Conservation (phyloP, 805 yeast genomes). For the Suhomyces sp. region DNA sequence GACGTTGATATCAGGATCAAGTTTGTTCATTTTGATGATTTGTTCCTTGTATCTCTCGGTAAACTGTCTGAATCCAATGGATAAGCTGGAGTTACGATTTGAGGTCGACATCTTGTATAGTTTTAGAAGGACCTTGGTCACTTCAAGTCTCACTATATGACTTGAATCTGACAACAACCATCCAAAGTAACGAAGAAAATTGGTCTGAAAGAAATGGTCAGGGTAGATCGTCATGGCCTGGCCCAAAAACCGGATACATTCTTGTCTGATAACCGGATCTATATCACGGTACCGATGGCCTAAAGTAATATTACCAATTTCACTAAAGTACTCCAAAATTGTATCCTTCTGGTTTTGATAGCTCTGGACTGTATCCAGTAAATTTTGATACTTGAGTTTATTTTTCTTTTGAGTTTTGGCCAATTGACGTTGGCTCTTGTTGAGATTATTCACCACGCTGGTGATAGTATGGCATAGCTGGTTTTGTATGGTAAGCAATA, state of each 20-base stretch:
- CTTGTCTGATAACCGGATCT: constrained; percentile 67
- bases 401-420: constrained; percentile 25
- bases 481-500: constrained; percentile 59
- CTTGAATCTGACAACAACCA: constrained; percentile 79
- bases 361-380: constrained; percentile 39
- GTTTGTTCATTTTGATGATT: constrained; percentile 53
- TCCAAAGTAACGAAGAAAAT: constrained; percentile 74
- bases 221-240: constrained; percentile 71
- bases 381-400: constrained; percentile 44
- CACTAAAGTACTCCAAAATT: constrained; percentile 56
- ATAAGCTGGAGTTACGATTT: constrained; percentile 21
- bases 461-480: constrained; percentile 52
- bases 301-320: constrained; percentile 64
- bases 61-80: constrained; percentile 72
- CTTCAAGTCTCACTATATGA: constrained; percentile 60
- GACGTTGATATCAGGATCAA: constrained; percentile 51
- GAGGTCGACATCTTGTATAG: constrained; percentile 36
- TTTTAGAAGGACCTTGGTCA: constrained; percentile 50
- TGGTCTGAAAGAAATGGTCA: constrained; percentile 64
- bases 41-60: constrained; percentile 69
- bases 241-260: constrained; percentile 62
- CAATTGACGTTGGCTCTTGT: constrained; percentile 46
- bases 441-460: constrained; percentile 31
- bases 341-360: constrained; percentile 48
- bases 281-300: constrained; percentile 78